Evolutionary conservation across 2,329 filamentous ascomycete genomes (phyloP).

Genomic region (Penicillium sclerotigenum): DNA sequence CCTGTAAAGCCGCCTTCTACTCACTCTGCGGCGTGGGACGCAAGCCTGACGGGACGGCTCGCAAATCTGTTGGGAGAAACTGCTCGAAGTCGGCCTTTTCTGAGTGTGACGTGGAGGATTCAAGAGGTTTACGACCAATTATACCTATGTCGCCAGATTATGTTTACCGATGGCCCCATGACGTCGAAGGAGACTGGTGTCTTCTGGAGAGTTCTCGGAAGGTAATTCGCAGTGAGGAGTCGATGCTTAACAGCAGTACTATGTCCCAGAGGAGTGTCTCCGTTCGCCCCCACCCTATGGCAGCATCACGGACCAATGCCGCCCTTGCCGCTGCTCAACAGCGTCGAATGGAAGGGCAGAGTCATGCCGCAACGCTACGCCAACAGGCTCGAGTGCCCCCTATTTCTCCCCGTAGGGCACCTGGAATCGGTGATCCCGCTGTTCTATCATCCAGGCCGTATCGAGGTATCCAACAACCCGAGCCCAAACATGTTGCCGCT

Average conservation of each 20-base stretch:
- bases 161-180: constrained; percentile 46
- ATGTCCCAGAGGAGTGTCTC: constrained; percentile 30
- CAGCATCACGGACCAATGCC: constrained; percentile 37
- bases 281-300: constrained; percentile 27
- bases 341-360: constrained; percentile 41
- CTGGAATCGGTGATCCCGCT: constrained; percentile 26
- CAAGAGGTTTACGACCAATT: constrained; percentile 43
- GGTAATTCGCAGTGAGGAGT: constrained; percentile 23
- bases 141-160: constrained; percentile 46
- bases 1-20: constrained; percentile 44
- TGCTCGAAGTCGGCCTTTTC: constrained; percentile 46
- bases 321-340: constrained; percentile 43
- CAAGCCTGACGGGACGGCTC: constrained; percentile 40
- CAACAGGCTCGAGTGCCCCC: constrained; percentile 43
- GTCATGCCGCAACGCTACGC: constrained; percentile 48
- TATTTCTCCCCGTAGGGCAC: constrained; percentile 28
- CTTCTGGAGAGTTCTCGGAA: constrained; percentile 21
- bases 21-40: constrained; percentile 46
- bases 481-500: constrained; percentile 10
- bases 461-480: constrained; percentile 18
- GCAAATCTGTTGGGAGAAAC: constrained; percentile 45
- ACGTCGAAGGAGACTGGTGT: constrained; percentile 44
- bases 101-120: constrained; percentile 47
- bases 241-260: constrained; percentile 27
- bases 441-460: constrained; percentile 14